Percentiles rank a stretch among this genome's conserved stretches.
phyloP scores from a whole-genome alignment of 352 stramenopile genomes.

The Phytophthora rubi region DNA sequence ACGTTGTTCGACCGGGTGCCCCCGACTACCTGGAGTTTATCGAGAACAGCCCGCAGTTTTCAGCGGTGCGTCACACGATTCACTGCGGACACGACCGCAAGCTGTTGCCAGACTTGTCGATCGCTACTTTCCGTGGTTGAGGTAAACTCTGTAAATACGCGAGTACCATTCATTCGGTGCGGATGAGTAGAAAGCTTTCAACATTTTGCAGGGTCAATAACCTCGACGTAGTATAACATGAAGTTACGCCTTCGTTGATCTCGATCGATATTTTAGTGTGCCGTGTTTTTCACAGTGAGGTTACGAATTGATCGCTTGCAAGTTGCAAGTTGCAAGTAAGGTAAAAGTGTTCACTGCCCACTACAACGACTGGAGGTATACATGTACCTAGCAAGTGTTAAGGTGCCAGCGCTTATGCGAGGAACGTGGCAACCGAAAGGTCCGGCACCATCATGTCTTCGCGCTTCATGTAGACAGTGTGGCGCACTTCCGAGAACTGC shows the following conservation, averaged over 20 bases:
- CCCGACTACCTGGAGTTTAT: conserved; percentile 59
- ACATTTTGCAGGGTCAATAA: too few species aligned
- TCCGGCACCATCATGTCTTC: background rate
- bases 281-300: background rate
- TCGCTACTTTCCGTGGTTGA: conserved; percentile 29
- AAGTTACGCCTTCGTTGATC: background rate
- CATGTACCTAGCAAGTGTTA: background rate
- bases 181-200: background rate
- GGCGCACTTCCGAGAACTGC: background rate
- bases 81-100: conserved; percentile 9
- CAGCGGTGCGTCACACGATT: conserved; percentile 30
- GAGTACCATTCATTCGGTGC: too few species aligned
- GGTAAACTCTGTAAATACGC: background rate
- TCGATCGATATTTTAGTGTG: background rate
- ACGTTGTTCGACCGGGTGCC: conserved; percentile 48
- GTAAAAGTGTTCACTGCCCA: too few species aligned
- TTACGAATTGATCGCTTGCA: background rate
- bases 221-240: background rate
- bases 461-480: background rate
- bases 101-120: conserved; percentile 33
- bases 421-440: background rate
- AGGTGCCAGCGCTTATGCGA: background rate
- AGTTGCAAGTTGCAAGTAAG: background rate
- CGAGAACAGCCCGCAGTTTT: conserved; percentile 47
- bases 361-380: too few species aligned